Conservation (phyloP, 352 stramenopile species). For the Globisporangium sylvaticum region DNA sequence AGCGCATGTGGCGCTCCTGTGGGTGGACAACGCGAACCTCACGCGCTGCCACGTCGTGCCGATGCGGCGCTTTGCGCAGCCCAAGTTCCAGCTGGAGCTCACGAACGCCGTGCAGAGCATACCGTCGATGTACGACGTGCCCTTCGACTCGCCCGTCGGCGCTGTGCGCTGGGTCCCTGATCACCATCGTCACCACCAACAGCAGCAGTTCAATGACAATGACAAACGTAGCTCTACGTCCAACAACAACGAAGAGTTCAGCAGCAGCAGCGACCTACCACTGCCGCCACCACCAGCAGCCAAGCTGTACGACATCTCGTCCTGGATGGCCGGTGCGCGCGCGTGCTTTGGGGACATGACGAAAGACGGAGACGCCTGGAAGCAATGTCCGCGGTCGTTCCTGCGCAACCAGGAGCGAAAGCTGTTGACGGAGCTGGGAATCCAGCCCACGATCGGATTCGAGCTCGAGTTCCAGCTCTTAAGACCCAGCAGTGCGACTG, state of each 20-base stretch:
- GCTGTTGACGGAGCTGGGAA: background rate
- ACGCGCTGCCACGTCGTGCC: slow-evolving; percentile 25
- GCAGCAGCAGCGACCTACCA: no score
- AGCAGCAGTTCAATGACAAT: no score
- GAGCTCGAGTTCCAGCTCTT: slow-evolving; percentile 32
- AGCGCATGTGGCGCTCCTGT: slow-evolving; percentile 17
- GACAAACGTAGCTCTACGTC: background rate
- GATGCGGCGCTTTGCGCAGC: background rate
- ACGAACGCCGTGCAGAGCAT: slow-evolving; percentile 24
- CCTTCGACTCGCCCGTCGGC: slow-evolving; percentile 22
- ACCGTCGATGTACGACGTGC: slow-evolving; percentile 19
- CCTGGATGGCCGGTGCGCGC: slow-evolving; percentile 16
- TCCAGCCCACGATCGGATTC: slow-evolving; percentile 23
- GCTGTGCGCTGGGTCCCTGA: slow-evolving; percentile 16
- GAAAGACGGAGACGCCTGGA: slow-evolving; percentile 15
- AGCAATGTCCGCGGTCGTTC: slow-evolving; percentile 25
- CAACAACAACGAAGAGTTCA: background rate
- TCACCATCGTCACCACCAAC: background rate
- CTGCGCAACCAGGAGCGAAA: slow-evolving; percentile 16
- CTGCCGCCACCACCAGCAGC: no score
- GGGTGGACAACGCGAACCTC: slow-evolving; percentile 28
- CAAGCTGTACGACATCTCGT: slow-evolving; percentile 9
- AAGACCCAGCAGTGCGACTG: background rate
- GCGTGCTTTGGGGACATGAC: slow-evolving; percentile 29
- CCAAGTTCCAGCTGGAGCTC: slow-evolving; percentile 18